Conservation (phyloP, 768 basidiomycete genomes). For the Pleurotus giganteus region DNA sequence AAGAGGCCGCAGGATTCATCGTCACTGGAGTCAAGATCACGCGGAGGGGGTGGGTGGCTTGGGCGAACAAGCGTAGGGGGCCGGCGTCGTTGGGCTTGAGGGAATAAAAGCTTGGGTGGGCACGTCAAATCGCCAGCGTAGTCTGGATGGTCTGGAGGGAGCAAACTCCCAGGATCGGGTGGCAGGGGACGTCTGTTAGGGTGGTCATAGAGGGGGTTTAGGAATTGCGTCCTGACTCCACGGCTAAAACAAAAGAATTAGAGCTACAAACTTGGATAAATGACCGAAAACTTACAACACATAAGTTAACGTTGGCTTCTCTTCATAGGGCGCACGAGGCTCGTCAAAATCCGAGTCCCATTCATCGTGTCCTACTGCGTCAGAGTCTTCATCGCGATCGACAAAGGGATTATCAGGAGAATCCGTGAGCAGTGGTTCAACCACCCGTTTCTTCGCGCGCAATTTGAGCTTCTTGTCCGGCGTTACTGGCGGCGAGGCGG, state of each 20-base stretch:
- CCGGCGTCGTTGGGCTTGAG: neutral
- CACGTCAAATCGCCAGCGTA: constrained; percentile 3
- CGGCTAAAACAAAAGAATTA: neutral
- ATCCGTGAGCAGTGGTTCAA: neutral
- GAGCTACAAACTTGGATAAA: neutral
- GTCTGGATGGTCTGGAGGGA: constrained; percentile 7
- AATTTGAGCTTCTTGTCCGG: neutral
- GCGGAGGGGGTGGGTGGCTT: neutral
- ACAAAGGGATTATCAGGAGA: constrained; percentile 10
- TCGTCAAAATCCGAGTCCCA: neutral
- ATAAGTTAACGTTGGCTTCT: constrained; percentile 4
- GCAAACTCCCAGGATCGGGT: neutral
- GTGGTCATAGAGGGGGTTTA: constrained; percentile 6
- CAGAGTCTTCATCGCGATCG: neutral
- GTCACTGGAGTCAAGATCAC: constrained; percentile 1
- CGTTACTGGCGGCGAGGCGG: constrained; percentile 6
- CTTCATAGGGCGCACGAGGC: constrained; percentile 1
- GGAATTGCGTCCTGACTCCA: constrained; percentile 3
- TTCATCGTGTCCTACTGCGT: neutral
- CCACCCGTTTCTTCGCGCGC: neutral
- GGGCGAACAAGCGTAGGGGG: neutral
- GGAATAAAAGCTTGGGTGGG: constrained; percentile 5
- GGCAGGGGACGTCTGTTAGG: neutral
- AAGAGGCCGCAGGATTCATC: neutral
- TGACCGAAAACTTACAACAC: constrained; percentile 7